phyloP scores from a whole-genome alignment of 192 early-diverging fungal species.

The Coemansia sp. region DNA sequence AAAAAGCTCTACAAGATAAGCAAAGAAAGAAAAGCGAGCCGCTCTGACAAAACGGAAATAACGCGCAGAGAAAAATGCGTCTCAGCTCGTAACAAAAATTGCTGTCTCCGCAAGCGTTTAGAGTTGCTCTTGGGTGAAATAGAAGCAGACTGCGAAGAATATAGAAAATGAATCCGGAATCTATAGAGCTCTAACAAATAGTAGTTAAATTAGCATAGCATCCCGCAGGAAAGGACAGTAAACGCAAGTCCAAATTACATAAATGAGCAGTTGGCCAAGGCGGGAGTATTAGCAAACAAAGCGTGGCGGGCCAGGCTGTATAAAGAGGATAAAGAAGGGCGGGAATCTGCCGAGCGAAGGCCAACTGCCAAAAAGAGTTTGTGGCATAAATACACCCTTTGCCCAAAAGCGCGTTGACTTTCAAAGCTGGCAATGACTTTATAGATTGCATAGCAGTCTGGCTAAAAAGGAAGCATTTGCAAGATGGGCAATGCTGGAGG shows the following conservation, averaged over 20 bases:
- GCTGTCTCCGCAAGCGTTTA: neutral
- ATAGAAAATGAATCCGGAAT: slow-evolving; percentile 1
- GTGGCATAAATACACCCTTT: neutral
- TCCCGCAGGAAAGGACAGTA: slow-evolving; percentile 3
- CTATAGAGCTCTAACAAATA: neutral
- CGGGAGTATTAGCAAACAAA: neutral
- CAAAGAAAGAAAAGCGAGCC: slow-evolving; percentile 7
- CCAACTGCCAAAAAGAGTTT: neutral
- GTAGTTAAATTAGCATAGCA: slow-evolving; percentile 1
- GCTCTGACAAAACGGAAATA: slow-evolving; percentile 1
- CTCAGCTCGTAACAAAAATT: neutral
- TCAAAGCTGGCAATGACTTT: neutral
- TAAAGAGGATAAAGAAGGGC: neutral
- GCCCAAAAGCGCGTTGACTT: slow-evolving; percentile 5
- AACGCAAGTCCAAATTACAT: neutral
- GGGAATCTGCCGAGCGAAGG: neutral
- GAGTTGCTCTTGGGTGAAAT: neutral
- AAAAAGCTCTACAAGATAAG: neutral
- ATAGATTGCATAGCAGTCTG: neutral
- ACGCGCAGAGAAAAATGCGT: slow-evolving; percentile 1
- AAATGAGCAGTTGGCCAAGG: neutral
- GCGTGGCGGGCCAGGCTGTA: slow-evolving; percentile 4
- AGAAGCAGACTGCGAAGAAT: neutral
- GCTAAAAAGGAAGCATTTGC: slow-evolving; percentile 1
- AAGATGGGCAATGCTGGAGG: neutral